Evolutionary conservation across 768 basidiomycete species (phyloP).

Genomic region (Mrakia blollopis): DNA sequence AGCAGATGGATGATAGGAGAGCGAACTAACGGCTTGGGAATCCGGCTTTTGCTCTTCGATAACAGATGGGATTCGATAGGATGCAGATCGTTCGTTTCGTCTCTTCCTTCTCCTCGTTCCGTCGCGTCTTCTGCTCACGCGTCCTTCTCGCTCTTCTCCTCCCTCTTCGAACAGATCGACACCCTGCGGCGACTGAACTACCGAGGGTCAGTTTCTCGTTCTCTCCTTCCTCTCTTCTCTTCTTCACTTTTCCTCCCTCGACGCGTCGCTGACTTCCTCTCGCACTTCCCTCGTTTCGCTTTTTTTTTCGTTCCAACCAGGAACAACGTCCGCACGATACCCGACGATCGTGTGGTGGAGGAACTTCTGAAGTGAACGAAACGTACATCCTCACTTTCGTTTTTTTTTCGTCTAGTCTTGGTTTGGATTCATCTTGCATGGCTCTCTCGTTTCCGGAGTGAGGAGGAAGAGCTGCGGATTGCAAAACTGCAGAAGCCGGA

Average conservation of each 20-base stretch:
- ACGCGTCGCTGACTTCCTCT: too few relatives aligned
- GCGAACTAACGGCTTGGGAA: too few relatives aligned
- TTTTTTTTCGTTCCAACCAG: constrained; percentile 16
- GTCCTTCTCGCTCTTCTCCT: background rate
- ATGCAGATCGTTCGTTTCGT: constrained; percentile 69
- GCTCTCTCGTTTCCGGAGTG: too few relatives aligned
- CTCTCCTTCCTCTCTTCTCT: too few relatives aligned
- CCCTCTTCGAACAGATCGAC: constrained; percentile 59
- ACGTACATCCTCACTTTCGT: too few relatives aligned
- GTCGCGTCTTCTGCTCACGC: background rate
- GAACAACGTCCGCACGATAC: constrained; percentile 53
- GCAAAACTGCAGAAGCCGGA: too few relatives aligned
- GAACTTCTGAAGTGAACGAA: constrained; percentile 28
- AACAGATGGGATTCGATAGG: constrained; percentile 72
- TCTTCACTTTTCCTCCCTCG: too few relatives aligned
- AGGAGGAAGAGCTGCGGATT: too few relatives aligned
- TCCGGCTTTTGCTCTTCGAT: background rate
- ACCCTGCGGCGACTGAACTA: constrained; percentile 84
- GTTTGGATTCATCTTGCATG: too few relatives aligned
- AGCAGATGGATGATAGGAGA: constrained; percentile 56
- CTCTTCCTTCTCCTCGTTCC: background rate
- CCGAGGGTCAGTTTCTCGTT: constrained; percentile 50
- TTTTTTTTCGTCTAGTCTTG: too few relatives aligned
- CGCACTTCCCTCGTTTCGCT: background rate
- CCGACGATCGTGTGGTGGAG: constrained; percentile 34